Conservation (phyloP, 495 filamentous ascomycete species). For the Penicillium daleae region DNA sequence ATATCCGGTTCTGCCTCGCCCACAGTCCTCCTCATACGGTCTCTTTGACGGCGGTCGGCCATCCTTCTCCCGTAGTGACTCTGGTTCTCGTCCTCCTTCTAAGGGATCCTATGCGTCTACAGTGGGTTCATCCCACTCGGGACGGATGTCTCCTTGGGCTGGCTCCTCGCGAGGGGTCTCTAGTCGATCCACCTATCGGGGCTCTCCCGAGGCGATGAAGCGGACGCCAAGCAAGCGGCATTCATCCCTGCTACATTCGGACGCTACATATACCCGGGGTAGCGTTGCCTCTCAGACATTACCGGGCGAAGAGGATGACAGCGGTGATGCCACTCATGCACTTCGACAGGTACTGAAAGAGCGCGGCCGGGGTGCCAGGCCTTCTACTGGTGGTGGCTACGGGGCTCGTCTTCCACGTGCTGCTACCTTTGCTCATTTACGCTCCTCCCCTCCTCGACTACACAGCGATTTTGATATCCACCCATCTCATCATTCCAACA, state of each 20-base stretch:
- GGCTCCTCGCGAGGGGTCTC: slow-evolving; percentile 35
- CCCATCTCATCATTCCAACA: slow-evolving; percentile 42
- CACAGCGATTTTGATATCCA: slow-evolving; percentile 44
- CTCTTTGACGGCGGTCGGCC: slow-evolving; percentile 57
- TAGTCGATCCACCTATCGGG: slow-evolving; percentile 35
- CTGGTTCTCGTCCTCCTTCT: slow-evolving; percentile 55
- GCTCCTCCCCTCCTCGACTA: slow-evolving; percentile 50
- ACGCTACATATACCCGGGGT: slow-evolving; percentile 40
- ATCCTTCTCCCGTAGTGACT: slow-evolving; percentile 55
- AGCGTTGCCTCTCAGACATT: slow-evolving; percentile 59
- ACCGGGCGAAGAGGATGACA: slow-evolving; percentile 52
- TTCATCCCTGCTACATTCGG: slow-evolving; percentile 38
- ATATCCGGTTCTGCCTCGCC: slow-evolving; percentile 65
- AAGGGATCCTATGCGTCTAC: slow-evolving; percentile 56
- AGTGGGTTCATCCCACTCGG: slow-evolving; percentile 46
- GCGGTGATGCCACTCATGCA: slow-evolving; percentile 62
- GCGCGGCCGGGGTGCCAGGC: slow-evolving; percentile 54
- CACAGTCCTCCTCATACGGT: slow-evolving; percentile 65
- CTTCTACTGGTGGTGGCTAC: slow-evolving; percentile 39
- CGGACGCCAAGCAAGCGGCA: slow-evolving; percentile 43
- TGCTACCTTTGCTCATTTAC: slow-evolving; percentile 44
- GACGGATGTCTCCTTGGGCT: slow-evolving; percentile 48
- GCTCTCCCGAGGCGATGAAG: slow-evolving; percentile 41
- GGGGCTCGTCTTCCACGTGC: slow-evolving; percentile 35
- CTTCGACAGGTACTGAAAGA: slow-evolving; percentile 73